Evolutionary conservation across 176 grass and related monocot genomes (phyloP), one percentile per base, ranked within the genome.

Genomic region (Secale cereale): DNA sequence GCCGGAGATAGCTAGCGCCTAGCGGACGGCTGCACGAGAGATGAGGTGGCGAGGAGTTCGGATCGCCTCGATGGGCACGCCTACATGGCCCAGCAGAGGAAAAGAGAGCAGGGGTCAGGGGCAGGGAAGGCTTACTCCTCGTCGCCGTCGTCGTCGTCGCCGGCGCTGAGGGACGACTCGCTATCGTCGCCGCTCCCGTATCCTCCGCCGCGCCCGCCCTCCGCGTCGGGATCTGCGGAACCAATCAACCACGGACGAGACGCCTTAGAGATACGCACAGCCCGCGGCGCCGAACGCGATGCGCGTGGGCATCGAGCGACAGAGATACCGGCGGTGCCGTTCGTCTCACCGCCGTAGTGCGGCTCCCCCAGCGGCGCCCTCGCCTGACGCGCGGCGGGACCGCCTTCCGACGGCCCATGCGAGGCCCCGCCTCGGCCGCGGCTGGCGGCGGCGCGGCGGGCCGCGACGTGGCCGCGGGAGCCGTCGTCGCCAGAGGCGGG

Each of bases 211-310:
- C n/a, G 6, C 45, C 59, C 59, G 22, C 43, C 88, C 20, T 48
- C 70, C 22, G 70, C 87, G 4, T 74, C 37, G n/a, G 81, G 81
- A 91, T 87, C 89, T 91, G 89, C 76, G 50, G 48, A 87, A 69
- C 81, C 76, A 65, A 71, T 20, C 67, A 45, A 50, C 31, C 60
- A 75, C 25, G 74, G 19, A 52, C 23, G 69, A 83, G 30, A 48
- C 76, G 22, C 29, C 39, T 90, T 27, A 90, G 89, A 9, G 59
- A 76, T 7, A 74, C 13, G 23, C 43, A 74, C 74, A 35, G 23
- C 9, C 67, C 37, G 30, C 23, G 48, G 76, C 66, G 62, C 46
- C 84, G 60, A 59, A 57, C 27, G 75, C 80, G 78, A 41, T 50
- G 79, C 73, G 54, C 57, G 56, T 8, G 59, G 22, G 73, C n/a